phyloP scores from a whole-genome alignment of 768 basidiomycete genomes.

The Piloderma croceum region DNA sequence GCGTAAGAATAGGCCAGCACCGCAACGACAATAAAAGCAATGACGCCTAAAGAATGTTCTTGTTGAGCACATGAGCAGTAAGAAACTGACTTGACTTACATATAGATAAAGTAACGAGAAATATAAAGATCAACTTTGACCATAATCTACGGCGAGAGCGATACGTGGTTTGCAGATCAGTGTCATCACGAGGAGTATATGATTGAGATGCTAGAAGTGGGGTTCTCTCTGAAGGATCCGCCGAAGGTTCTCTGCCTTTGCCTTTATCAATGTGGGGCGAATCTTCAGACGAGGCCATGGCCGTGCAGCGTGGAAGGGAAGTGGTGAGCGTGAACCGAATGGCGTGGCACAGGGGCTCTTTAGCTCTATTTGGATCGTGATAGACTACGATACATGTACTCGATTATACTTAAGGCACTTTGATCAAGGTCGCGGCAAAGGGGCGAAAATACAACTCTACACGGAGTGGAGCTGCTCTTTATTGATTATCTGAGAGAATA shows the following conservation, averaged over 20 bases:
- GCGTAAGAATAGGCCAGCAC: conserved; percentile 66
- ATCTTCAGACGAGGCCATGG: too few relatives aligned
- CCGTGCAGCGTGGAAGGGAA: too few relatives aligned
- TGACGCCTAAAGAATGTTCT: conserved; percentile 45
- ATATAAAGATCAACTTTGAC: conserved; percentile 37
- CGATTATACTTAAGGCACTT: too few relatives aligned
- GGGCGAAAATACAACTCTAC: too few relatives aligned
- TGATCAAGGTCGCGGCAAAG: too few relatives aligned
- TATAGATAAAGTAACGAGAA: conserved; percentile 50
- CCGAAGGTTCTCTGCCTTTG: conserved; percentile 41
- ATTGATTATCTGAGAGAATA: conserved; percentile 51
- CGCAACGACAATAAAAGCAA: conserved; percentile 37
- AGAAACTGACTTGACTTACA: too few relatives aligned
- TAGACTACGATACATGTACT: too few relatives aligned
- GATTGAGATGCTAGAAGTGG: conserved; percentile 46
- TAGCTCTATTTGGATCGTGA: too few relatives aligned
- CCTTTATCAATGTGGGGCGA: conserved; percentile 41
- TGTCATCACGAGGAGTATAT: conserved; percentile 20
- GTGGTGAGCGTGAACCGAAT: too few relatives aligned
- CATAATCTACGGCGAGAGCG: background rate
- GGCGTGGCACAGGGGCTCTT: too few relatives aligned
- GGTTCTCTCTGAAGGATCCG: conserved; percentile 44
- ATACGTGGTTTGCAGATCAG: conserved; percentile 6
- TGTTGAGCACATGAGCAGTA: too few relatives aligned
- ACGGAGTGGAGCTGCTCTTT: conserved; percentile 52